Base-by-base conservation (phyloP, 73 alveolate species). In the Paramecium octaurelia region DNA sequence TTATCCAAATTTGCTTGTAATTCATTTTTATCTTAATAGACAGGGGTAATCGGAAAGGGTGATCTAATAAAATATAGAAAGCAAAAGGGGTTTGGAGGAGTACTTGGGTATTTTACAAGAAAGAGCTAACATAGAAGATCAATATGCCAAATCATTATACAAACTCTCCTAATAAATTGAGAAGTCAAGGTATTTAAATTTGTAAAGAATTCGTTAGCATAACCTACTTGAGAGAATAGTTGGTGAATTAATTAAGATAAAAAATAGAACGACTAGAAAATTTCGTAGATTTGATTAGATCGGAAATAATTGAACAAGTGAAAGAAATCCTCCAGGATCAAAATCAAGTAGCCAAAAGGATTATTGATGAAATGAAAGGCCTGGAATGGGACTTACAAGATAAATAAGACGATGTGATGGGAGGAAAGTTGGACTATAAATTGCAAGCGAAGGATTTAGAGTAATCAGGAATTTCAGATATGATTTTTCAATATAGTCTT, bases 301-400 rank as follows among this genome's bases (percentile, higher is more conserved):
- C 70, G 21, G 91, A 80, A 24, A 43, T 80, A 43, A 14, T 80
- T 8, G 76, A 80, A 3, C 7, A 80, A 20, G 46, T 27, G 2
- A 80, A 80, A 16, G 91, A 80, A 44, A 24, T 80, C 20, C 2
- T 44, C 6, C 3, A 43, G 21, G 20, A 80, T 46, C 21, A 80
- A 44, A 43, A 23, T 42, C 16, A 80, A 31, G 16, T 80, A 0
- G n/a, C 73, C 9, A 80, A 24, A 46, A 80, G 50, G 27, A 43
- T 80, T 18, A 80, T 80, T 80, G 91, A 80, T 6, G 91, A 80
- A 18, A 44, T 80, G 75, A 80, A 48, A 80, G 91, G 46, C n/a
- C 57, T 80, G 1, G 91, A 80, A 44, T 80, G 91, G 91, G 91
- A 80, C 24, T 80, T 80, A 80, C 44, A 80, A 80, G 91, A 80